Percentiles rank a stretch among this genome's conserved stretches.
These are phyloP conservation scores for Papiliotrema nemorosa DNA, from an alignment of 1,284 basidiomycete species.

Conservation along the genomic window DNA sequence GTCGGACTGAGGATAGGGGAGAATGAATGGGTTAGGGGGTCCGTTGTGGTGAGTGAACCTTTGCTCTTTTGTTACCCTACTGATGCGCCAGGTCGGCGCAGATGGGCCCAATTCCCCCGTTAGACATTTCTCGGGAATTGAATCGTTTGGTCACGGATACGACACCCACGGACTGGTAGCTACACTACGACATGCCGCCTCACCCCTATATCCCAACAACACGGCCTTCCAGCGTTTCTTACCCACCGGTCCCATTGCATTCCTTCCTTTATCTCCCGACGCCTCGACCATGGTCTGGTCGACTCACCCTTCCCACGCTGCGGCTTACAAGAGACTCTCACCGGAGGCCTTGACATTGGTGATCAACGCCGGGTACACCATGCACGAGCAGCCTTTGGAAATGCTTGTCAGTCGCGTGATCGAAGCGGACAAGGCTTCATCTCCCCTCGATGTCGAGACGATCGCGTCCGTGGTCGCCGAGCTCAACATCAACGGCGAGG, in stretches of 20 bases:
- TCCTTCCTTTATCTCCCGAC: constrained; percentile 72
- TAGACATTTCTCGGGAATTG: constrained; percentile 76
- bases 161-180: constrained; percentile 86
- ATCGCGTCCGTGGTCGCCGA: constrained; percentile 27
- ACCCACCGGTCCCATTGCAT: constrained; percentile 92
- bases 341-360: constrained; percentile 65
- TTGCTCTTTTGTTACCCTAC: background rate
- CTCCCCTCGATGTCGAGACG: constrained; percentile 18
- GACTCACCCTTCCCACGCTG: constrained; percentile 72
- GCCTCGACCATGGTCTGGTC: constrained; percentile 94
- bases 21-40: constrained; percentile 40
- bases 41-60: constrained; percentile 38
- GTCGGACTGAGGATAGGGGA: constrained; percentile 42
- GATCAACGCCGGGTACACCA: constrained; percentile 87
- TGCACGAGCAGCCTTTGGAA: constrained; percentile 71
- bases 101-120: constrained; percentile 96
- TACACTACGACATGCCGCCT: constrained; percentile 65
- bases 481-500: constrained; percentile 44
- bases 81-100: constrained; percentile 70
- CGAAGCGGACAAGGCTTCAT: constrained; percentile 49
- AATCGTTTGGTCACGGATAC: constrained; percentile 89
- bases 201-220: constrained; percentile 61
- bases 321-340: constrained; percentile 66
- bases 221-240: constrained; percentile 94
- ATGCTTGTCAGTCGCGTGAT: constrained; percentile 62